These are phyloP conservation scores for Immersiella caudata DNA, from an alignment of 495 filamentous ascomycete genomes.

Conservation along the genomic window DNA sequence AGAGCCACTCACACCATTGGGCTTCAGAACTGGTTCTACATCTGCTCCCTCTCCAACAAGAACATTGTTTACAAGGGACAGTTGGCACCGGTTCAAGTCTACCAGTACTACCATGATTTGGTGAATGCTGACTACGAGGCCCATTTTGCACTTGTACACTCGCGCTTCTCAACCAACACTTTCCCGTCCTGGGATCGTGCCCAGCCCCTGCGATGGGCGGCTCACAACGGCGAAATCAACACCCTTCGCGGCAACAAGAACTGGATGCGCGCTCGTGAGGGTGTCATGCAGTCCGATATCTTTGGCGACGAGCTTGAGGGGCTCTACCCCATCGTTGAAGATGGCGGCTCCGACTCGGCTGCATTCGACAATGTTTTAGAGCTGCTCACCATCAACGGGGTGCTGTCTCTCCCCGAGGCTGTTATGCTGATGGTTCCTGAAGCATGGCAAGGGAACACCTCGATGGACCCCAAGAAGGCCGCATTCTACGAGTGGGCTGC, in stretches of 20 bases:
- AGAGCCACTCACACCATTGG: constrained; percentile 92
- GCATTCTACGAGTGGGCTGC: constrained; percentile 99
- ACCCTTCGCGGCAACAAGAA: constrained; percentile 99
- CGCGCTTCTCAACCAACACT: constrained; percentile 98
- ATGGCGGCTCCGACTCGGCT: constrained; percentile 96
- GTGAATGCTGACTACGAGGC: constrained; percentile 97
- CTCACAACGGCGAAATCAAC: constrained; percentile 99
- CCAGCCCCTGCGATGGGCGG: constrained; percentile 94
- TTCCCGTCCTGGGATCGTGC: constrained; percentile 99
- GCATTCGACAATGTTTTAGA: constrained; percentile 99
- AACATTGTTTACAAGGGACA: constrained; percentile 99
- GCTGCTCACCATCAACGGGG: constrained; percentile 92
- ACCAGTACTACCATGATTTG: constrained; percentile 97
- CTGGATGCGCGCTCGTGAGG: constrained; percentile 99
- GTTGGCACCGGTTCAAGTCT: constrained; percentile 94
- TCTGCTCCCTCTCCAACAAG: constrained; percentile 96
- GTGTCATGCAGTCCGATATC: constrained; percentile 88
- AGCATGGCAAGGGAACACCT: constrained; percentile 93
- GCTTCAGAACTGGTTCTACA: constrained; percentile 98
- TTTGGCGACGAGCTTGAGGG: constrained; percentile 92
- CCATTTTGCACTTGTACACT: constrained; percentile 97
- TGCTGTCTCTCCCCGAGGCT: constrained; percentile 93
- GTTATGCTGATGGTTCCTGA: constrained; percentile 99
- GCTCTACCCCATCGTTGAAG: constrained; percentile 95
- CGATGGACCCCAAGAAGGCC: constrained; percentile 93